Evolutionary conservation across 345 rosid genomes (phyloP).

Genomic region (Hypericum androsaemum): DNA sequence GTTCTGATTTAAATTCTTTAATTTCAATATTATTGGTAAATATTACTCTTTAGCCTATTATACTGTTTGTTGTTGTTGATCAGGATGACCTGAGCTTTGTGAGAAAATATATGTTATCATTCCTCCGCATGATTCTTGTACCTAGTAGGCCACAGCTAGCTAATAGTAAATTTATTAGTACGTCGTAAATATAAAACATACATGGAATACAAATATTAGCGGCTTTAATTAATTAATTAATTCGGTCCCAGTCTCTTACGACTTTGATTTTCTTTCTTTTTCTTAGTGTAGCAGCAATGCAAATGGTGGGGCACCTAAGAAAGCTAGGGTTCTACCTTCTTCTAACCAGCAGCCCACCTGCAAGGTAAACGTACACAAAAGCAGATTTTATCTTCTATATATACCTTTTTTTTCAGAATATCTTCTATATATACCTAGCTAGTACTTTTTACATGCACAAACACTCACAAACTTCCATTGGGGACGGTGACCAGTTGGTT

Average conservation of each 20-base stretch:
- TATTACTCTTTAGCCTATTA: too few species aligned
- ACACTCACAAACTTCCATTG: conserved; percentile 14
- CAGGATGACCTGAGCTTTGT: too few species aligned
- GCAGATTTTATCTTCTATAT: neutral
- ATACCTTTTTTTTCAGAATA: neutral
- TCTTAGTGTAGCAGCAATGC: conserved; percentile 64
- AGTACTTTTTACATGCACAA: conserved; percentile 10
- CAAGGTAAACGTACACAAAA: conserved; percentile 12
- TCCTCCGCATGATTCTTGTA: too few species aligned
- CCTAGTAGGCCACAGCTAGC: too few species aligned
- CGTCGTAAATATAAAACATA: too few species aligned
- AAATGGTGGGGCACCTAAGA: conserved; percentile 72
- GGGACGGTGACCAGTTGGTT: conserved; percentile 12
- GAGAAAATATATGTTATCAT: too few species aligned
- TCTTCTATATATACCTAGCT: neutral
- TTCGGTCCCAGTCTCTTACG: neutral
- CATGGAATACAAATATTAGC: neutral
- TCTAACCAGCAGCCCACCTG: conserved; percentile 18
- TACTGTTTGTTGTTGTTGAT: too few species aligned
- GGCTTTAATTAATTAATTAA: neutral
- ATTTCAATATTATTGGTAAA: too few species aligned
- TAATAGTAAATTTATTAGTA: too few species aligned
- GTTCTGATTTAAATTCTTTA: too few species aligned
- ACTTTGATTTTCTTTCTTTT: conserved; percentile 1
- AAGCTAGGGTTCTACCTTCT: conserved; percentile 61